Conservation (phyloP, 2,329 filamentous ascomycete species). For the Phialophora expanda region DNA sequence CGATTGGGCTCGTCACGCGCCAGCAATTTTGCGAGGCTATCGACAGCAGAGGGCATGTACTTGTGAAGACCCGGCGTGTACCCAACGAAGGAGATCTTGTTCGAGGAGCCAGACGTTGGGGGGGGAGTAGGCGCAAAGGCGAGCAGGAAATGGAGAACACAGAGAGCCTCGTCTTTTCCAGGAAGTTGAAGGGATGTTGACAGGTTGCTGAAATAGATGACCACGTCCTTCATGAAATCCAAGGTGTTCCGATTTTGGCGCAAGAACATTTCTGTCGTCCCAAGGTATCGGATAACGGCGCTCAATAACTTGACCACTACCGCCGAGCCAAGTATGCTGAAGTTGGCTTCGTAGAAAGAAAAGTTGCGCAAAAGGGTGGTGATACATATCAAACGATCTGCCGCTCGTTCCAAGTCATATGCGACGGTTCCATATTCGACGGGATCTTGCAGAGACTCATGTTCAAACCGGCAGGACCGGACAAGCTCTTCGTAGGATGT, state of each 20-base stretch:
- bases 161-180: slow-evolving; percentile 83
- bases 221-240: slow-evolving; percentile 96
- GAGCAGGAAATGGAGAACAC: slow-evolving; percentile 84
- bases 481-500: slow-evolving; percentile 86
- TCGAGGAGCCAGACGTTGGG: slow-evolving; percentile 61
- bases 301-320: slow-evolving; percentile 82
- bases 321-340: slow-evolving; percentile 73
- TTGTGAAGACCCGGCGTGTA: slow-evolving; percentile 83
- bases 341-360: slow-evolving; percentile 83
- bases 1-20: slow-evolving; percentile 93
- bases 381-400: slow-evolving; percentile 85
- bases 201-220: slow-evolving; percentile 88
- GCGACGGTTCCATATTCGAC: slow-evolving; percentile 74
- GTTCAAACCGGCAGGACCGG: slow-evolving; percentile 76
- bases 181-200: slow-evolving; percentile 80
- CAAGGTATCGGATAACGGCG: slow-evolving; percentile 81
- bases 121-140: slow-evolving; percentile 83
- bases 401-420: slow-evolving; percentile 83
- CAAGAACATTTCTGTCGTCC: slow-evolving; percentile 85
- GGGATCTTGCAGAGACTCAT: slow-evolving; percentile 72
- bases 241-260: slow-evolving; percentile 82
- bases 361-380: slow-evolving; percentile 92
- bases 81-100: slow-evolving; percentile 73
- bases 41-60: slow-evolving; percentile 87
- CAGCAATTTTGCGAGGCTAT: slow-evolving; percentile 87